Evolutionary conservation across 2,329 filamentous ascomycete genomes (phyloP).

Genomic region (Colletotrichum sp.): DNA sequence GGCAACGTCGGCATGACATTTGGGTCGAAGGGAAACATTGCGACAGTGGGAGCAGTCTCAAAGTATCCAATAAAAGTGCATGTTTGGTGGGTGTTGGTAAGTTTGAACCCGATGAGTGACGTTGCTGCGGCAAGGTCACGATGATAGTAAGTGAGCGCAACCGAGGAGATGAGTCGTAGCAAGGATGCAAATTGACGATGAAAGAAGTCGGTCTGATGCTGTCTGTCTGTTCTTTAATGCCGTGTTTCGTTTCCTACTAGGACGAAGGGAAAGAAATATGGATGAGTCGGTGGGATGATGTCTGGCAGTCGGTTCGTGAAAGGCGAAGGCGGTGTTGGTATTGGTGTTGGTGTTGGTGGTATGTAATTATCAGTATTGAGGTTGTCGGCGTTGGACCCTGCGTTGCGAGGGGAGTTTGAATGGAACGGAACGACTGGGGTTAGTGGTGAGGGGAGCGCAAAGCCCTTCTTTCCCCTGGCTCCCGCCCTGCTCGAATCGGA

Average conservation of each 20-base stretch:
- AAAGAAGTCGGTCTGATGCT: not conserved
- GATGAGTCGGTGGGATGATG: not conserved
- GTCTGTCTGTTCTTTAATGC: not conserved
- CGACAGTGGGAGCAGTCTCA: conserved; percentile 2
- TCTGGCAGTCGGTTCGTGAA: not conserved
- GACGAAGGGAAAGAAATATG: not conserved
- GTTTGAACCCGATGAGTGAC: not conserved
- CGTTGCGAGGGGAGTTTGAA: not conserved
- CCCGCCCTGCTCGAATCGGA: not conserved
- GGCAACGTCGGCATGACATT: conserved; percentile 59
- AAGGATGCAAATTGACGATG: not conserved
- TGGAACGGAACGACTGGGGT: not conserved
- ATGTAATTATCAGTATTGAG: not conserved
- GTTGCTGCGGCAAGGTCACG: not conserved
- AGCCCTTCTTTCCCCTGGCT: not conserved
- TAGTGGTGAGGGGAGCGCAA: not conserved
- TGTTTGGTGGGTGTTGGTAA: not conserved
- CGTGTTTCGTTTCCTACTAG: not conserved
- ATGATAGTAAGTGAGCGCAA: not conserved
- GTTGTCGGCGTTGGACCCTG: not conserved
- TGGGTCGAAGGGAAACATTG: conserved; percentile 63
- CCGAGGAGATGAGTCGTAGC: not conserved
- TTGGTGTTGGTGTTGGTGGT: not conserved
- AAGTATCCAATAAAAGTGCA: not conserved
- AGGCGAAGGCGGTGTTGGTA: too few species aligned